Conservation (phyloP, 257 asterid genomes). For the Rhazya stricta region DNA sequence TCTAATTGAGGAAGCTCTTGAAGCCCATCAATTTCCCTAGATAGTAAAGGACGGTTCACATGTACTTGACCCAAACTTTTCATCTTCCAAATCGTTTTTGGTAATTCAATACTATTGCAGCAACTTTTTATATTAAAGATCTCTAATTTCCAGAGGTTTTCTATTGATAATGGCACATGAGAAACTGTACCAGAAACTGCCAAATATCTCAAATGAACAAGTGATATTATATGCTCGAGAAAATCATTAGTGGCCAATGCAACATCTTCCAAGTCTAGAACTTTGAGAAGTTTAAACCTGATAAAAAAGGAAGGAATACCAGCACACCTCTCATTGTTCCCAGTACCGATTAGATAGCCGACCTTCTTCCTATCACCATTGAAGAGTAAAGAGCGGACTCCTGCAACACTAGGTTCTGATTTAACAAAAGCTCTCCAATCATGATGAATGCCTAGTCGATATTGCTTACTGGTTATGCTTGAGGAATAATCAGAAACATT, state of each 20-base stretch:
- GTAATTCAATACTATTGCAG: neutral
- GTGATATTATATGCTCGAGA: neutral
- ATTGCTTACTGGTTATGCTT: neutral
- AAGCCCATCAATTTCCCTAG: too few species aligned
- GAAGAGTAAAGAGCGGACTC: neutral
- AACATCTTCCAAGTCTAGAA: slow-evolving; percentile 4
- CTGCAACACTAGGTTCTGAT: neutral
- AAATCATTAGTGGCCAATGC: neutral
- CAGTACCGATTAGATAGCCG: neutral
- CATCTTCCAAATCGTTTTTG: neutral
- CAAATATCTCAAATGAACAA: slow-evolving; percentile 6
- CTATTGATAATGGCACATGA: neutral
- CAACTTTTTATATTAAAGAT: neutral
- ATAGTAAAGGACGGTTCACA: neutral
- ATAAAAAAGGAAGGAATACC: neutral
- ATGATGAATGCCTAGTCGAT: neutral
- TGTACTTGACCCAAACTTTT: neutral
- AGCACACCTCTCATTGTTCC: too few species aligned
- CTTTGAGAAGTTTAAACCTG: slow-evolving; percentile 2
- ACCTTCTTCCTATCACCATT: neutral
- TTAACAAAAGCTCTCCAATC: neutral
- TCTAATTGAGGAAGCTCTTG: too few species aligned
- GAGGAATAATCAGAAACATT: neutral
- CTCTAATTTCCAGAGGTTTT: neutral
- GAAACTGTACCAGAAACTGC: neutral